A percentile compares a stretch with the other conserved stretches of the same genome.
These are phyloP conservation scores for Cyclotella cryptica DNA, from an alignment of 108 stramenopile genomes.

Conservation along the genomic window DNA sequence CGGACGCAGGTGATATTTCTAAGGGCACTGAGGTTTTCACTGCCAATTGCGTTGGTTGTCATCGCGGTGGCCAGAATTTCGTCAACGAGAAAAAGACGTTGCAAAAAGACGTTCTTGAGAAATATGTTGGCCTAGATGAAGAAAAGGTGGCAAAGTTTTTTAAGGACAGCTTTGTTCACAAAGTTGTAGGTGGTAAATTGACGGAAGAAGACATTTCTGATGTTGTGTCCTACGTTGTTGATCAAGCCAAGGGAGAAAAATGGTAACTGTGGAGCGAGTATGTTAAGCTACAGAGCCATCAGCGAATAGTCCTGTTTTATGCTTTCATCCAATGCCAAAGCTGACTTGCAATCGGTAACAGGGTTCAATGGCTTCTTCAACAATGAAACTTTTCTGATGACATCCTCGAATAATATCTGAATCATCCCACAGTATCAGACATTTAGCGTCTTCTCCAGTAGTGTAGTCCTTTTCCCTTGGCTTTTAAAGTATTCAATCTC, in stretches of 20 bases:
- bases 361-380: too few species aligned
- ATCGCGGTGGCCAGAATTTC: slow-evolving; percentile 49
- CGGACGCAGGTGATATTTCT: slow-evolving; percentile 29
- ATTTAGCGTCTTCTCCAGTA: slow-evolving; percentile 44
- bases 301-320: too few species aligned
- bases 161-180: slow-evolving; percentile 24
- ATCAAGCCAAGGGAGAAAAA: slow-evolving; percentile 45
- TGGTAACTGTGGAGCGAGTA: slow-evolving; percentile 15
- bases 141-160: slow-evolving; percentile 18
- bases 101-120: slow-evolving; percentile 46
- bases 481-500: slow-evolving; percentile 47
- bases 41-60: slow-evolving; percentile 41
- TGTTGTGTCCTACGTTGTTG: slow-evolving; percentile 40
- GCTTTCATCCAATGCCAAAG: too few species aligned
- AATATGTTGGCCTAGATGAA: slow-evolving; percentile 37
- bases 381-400: neutral
- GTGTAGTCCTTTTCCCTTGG: slow-evolving; percentile 40
- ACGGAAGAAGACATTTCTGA: slow-evolving; percentile 33
- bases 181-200: slow-evolving; percentile 26
- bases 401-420: neutral
- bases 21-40: slow-evolving; percentile 39
- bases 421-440: neutral
- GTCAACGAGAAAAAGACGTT: slow-evolving; percentile 43
- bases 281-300: neutral
- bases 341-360: neutral